Percentiles rank a stretch among this genome's conserved stretches.
phyloP scores from a whole-genome alignment of 768 basidiomycete genomes.

The Phylloporus rhodoxanthus region DNA sequence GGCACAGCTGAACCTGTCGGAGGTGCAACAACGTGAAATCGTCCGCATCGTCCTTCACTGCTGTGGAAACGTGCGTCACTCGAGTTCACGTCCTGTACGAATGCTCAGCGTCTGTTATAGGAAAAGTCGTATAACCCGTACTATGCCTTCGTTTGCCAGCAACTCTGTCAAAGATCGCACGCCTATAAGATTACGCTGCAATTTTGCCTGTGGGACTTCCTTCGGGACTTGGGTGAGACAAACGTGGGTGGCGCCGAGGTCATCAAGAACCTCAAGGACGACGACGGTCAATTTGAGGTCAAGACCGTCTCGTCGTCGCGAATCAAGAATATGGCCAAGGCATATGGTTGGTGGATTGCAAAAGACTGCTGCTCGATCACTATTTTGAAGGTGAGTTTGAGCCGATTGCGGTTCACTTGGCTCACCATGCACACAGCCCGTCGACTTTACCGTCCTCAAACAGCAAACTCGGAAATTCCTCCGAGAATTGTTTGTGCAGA shows the following conservation, averaged over 20 bases:
- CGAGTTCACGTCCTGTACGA: background rate
- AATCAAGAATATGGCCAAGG: constrained; percentile 69
- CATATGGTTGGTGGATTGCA: constrained; percentile 91
- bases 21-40: constrained; percentile 91
- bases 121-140: constrained; percentile 94
- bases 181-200: constrained; percentile 89
- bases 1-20: constrained; percentile 73
- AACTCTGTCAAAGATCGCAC: constrained; percentile 73
- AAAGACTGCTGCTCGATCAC: constrained; percentile 71
- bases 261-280: constrained; percentile 52
- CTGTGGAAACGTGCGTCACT: constrained; percentile 72
- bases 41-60: constrained; percentile 91
- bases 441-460: constrained; percentile 78
- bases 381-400: constrained; percentile 67
- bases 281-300: constrained; percentile 39
- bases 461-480: constrained; percentile 62
- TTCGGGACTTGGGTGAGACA: constrained; percentile 84
- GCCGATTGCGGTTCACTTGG: background rate
- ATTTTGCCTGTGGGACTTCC: constrained; percentile 94
- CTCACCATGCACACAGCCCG: constrained; percentile 47
- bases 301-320: constrained; percentile 54
- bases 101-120: constrained; percentile 25
- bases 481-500: constrained; percentile 56
- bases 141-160: constrained; percentile 83
- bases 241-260: constrained; percentile 76